Evolutionary conservation across 1,284 basidiomycete genomes (phyloP).

Genomic region (Hemileia vastatrix): DNA sequence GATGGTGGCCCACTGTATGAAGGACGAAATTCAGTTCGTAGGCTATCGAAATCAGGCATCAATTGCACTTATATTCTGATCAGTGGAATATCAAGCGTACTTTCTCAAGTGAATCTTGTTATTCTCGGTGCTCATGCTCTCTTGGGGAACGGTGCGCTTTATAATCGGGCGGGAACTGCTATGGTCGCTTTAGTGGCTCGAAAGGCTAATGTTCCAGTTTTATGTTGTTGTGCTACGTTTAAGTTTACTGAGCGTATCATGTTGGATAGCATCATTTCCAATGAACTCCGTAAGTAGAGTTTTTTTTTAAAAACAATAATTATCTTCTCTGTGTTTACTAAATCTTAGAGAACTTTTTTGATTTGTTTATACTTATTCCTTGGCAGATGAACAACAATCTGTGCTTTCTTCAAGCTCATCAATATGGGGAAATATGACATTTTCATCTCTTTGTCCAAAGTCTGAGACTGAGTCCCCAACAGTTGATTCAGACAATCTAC

Average conservation of each 20-base stretch:
- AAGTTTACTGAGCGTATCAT: slow-evolving; percentile 92
- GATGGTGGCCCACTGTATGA: slow-evolving; percentile 88
- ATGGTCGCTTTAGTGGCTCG: slow-evolving; percentile 94
- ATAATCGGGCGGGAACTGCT: slow-evolving; percentile 87
- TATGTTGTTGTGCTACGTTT: slow-evolving; percentile 97
- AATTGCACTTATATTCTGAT: slow-evolving; percentile 85
- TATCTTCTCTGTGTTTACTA: neutral
- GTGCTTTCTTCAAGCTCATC: too few relatives aligned
- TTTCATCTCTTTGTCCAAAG: neutral
- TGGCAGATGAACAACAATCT: too few relatives aligned
- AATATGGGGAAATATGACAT: neutral
- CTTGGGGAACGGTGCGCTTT: slow-evolving; percentile 88
- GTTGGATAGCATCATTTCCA: slow-evolving; percentile 88
- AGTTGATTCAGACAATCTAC: slow-evolving; percentile 13
- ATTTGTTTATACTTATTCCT: too few relatives aligned
- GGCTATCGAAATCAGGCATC: slow-evolving; percentile 63
- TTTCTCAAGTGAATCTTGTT: slow-evolving; percentile 68
- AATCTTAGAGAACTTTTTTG: neutral
- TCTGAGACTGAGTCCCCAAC: slow-evolving; percentile 4
- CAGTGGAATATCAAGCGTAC: slow-evolving; percentile 72
- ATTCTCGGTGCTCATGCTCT: slow-evolving; percentile 88
- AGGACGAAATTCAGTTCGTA: slow-evolving; percentile 68
- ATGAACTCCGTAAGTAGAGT: slow-evolving; percentile 68
- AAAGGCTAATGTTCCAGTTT: slow-evolving; percentile 75
- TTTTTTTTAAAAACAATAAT: too few relatives aligned